These are phyloP conservation scores for Candida incommunis DNA, from an alignment of 805 yeast genomes.

Conservation along the genomic window DNA sequence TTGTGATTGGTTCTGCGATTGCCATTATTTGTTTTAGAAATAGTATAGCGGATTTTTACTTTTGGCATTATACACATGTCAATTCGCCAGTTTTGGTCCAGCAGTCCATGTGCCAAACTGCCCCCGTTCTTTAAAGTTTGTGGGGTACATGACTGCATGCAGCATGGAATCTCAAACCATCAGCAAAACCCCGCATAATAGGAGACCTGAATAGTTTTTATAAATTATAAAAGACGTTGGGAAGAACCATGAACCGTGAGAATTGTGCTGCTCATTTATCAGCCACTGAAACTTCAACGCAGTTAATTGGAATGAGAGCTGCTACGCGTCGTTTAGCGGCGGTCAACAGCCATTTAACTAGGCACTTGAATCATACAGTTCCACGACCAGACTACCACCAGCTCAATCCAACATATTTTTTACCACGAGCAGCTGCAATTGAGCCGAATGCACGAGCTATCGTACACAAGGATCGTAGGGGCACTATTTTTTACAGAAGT, in stretches of 20 bases:
- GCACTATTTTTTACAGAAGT: conserved; percentile 10
- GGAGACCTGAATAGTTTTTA: neutral
- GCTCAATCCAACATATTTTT: conserved; percentile 21
- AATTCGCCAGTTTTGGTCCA: no score
- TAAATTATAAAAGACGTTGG: no score
- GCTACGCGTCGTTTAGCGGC: neutral
- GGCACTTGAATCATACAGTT: conserved; percentile 3
- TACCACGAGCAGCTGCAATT: conserved; percentile 21
- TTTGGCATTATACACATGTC: no score
- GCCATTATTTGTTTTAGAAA: no score
- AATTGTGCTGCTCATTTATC: no score
- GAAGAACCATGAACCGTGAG: neutral
- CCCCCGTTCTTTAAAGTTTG: no score
- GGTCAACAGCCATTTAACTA: neutral
- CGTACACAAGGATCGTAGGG: conserved; percentile 16
- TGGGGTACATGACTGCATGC: neutral
- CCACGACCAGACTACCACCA: conserved; percentile 14
- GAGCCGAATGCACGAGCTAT: conserved; percentile 23
- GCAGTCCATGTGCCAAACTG: no score
- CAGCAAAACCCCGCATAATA: neutral
- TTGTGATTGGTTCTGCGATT: no score
- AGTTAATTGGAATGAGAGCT: neutral
- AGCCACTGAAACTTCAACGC: no score
- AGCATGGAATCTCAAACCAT: neutral
- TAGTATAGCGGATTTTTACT: no score